These are phyloP conservation scores for Daldinia grandis DNA, from an alignment of 495 filamentous ascomycete genomes.

Conservation along the genomic window DNA sequence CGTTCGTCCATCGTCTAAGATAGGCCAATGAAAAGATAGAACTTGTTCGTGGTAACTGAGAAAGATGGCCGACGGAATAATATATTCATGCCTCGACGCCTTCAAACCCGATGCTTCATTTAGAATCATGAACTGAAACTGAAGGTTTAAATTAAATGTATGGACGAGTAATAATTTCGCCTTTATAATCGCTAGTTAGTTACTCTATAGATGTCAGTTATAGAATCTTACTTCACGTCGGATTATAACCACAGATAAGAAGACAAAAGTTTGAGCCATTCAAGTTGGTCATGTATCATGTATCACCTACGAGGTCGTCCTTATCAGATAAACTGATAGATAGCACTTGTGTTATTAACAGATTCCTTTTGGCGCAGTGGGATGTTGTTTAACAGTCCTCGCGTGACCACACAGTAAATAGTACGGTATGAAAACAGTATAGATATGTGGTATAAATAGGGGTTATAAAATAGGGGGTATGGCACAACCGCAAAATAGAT, in stretches of 20 bases:
- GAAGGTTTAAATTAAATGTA: neutral
- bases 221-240: neutral
- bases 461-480: neutral
- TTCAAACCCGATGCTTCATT: neutral
- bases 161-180: neutral
- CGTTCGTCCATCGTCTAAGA: slow-evolving; percentile 53
- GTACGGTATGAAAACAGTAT: slow-evolving; percentile 6
- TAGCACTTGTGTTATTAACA: too few relatives aligned
- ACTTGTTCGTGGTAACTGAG: neutral
- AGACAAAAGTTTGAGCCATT: slow-evolving; percentile 2
- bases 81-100: neutral
- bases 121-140: neutral
- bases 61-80: neutral
- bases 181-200: neutral
- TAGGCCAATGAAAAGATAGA: neutral
- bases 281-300: neutral
- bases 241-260: slow-evolving; percentile 28
- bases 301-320: neutral
- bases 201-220: neutral
- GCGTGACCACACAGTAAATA: slow-evolving; percentile 11
- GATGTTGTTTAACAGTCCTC: too few relatives aligned
- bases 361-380: too few relatives aligned
- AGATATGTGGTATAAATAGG: slow-evolving; percentile 24
- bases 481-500: neutral
- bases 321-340: too few relatives aligned